Percentiles rank a stretch among this genome's conserved stretches.
phyloP scores from a whole-genome alignment of 257 asterid species.

The Fraxinus excelsior region DNA sequence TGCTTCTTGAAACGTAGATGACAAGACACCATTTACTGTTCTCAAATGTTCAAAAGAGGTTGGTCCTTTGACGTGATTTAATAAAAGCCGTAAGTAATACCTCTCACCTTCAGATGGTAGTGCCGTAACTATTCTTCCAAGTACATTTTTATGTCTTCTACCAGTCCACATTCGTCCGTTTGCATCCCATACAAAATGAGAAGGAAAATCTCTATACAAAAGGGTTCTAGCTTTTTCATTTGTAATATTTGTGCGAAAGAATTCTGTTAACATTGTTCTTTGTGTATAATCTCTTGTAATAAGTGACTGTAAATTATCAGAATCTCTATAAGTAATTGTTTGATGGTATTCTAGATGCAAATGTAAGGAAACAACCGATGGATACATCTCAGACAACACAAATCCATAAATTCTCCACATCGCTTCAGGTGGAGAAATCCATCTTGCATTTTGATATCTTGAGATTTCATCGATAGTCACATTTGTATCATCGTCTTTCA shows the following conservation, averaged over 20 bases:
- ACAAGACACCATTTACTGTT: background rate
- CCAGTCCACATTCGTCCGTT: background rate
- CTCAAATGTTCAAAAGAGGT: background rate
- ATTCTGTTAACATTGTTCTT: constrained; percentile 3
- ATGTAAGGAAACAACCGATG: too few species aligned
- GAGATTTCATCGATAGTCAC: too few species aligned
- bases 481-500: too few species aligned
- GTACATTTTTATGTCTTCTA: background rate
- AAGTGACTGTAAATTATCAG: background rate
- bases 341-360: background rate
- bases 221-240: background rate
- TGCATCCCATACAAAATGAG: background rate
- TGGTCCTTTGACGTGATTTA: background rate
- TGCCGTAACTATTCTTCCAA: background rate
- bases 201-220: background rate
- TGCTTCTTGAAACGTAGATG: background rate
- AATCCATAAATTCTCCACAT: too few species aligned
- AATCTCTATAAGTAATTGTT: background rate
- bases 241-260: background rate
- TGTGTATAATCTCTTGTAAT: too few species aligned
- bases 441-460: too few species aligned
- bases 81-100: background rate
- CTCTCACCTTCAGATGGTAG: background rate
- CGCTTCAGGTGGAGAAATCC: too few species aligned
- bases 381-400: too few species aligned